Conservation (phyloP, 108 stramenopile species). For the Mediolabrus comicus region DNA sequence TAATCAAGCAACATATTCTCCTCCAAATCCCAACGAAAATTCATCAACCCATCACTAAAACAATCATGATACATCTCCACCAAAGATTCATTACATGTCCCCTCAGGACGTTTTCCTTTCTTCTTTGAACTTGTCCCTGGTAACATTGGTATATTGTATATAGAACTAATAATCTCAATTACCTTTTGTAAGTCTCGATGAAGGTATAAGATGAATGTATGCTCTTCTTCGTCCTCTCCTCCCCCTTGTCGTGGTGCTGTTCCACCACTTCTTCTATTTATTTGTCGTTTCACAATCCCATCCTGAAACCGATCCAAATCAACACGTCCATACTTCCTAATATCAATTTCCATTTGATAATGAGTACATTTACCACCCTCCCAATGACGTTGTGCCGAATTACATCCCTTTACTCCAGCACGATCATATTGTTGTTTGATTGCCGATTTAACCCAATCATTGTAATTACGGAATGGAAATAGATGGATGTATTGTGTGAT, state of each 20-base stretch:
- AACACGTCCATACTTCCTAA: slow-evolving; percentile 24
- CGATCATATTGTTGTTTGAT: slow-evolving; percentile 39
- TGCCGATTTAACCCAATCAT: slow-evolving; percentile 32
- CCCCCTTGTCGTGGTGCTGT: slow-evolving; percentile 10
- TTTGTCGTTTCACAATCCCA: not conserved
- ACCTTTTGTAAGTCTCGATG: slow-evolving; percentile 23
- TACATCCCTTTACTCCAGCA: slow-evolving; percentile 14
- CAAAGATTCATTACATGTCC: slow-evolving; percentile 29
- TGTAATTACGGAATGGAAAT: slow-evolving; percentile 38
- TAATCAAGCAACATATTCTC: no score
- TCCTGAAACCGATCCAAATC: slow-evolving; percentile 22
- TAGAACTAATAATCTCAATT: slow-evolving; percentile 7
- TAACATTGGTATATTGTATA: slow-evolving; percentile 21
- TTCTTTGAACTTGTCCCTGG: slow-evolving; percentile 12
- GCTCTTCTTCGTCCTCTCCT: slow-evolving; percentile 1
- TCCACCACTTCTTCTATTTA: not conserved
- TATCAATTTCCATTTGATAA: slow-evolving; percentile 32
- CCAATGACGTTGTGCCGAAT: not conserved
- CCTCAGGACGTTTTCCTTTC: slow-evolving; percentile 21
- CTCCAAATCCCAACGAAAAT: slow-evolving; percentile 17
- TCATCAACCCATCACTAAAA: slow-evolving; percentile 31
- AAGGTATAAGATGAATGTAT: slow-evolving; percentile 26
- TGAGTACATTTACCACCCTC: slow-evolving; percentile 1
- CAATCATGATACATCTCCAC: slow-evolving; percentile 35
- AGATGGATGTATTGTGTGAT: slow-evolving; percentile 21